A percentile compares a stretch with the other conserved stretches of the same genome.
Evolutionary conservation across 352 stramenopile genomes (phyloP).

Genomic region (Pythium phragmiticola): DNA sequence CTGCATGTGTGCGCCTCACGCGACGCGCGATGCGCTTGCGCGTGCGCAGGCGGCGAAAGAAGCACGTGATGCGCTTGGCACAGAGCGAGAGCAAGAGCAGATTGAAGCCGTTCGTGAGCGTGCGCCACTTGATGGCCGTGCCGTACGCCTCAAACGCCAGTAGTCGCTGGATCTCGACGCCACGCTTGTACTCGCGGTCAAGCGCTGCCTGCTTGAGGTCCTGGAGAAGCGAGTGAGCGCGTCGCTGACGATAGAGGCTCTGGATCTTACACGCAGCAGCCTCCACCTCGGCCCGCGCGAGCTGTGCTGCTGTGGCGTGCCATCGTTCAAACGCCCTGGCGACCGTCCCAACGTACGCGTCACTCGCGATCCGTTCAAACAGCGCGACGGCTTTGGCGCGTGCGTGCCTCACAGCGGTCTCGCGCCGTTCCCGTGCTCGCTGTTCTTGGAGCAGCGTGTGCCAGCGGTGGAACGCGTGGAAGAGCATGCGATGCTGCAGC

Average conservation of each 20-base stretch:
- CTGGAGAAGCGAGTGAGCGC: constrained; percentile 32
- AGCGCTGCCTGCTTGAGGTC: constrained; percentile 41
- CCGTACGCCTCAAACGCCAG: constrained; percentile 59
- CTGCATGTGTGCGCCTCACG: constrained; percentile 24
- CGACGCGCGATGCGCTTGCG: constrained; percentile 30
- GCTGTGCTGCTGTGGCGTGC: constrained; percentile 8
- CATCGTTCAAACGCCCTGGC: constrained; percentile 38
- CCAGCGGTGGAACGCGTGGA: constrained; percentile 47
- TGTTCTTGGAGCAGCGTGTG: constrained; percentile 20
- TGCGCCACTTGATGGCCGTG: constrained; percentile 51
- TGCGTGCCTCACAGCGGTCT: constrained; percentile 30
- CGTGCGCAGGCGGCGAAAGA: constrained; percentile 42
- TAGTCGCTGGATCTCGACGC: constrained; percentile 44
- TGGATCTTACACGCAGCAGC: constrained; percentile 49
- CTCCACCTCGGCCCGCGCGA: constrained; percentile 29
- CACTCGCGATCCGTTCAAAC: constrained; percentile 55
- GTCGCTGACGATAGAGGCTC: constrained; percentile 35
- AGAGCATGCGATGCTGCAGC: constrained; percentile 60
- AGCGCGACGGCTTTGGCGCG: constrained; percentile 42
- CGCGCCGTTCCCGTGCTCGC: constrained; percentile 27
- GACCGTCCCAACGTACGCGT: constrained; percentile 53
- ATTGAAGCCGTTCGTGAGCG: constrained; percentile 55
- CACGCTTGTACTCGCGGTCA: constrained; percentile 40
- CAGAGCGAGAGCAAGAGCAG: constrained; percentile 47
- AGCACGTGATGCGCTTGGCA: constrained; percentile 47